A percentile compares a stretch with the other conserved stretches of the same genome.
These are phyloP conservation scores for Sphaceloma murrayae DNA, from an alignment of 2,329 filamentous ascomycete species.

Conservation along the genomic window DNA sequence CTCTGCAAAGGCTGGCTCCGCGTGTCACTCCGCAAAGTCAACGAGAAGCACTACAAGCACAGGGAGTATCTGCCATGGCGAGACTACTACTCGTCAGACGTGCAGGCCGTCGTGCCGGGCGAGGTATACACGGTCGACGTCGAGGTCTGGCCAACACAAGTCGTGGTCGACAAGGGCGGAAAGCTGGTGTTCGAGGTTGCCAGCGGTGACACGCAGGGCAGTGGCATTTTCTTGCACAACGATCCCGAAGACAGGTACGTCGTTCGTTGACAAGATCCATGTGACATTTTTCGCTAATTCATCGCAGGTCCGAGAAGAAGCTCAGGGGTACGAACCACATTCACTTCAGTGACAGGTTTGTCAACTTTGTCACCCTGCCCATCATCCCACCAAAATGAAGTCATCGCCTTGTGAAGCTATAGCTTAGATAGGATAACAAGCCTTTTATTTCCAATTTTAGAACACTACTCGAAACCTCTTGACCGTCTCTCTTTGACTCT, in stretches of 20 bases:
- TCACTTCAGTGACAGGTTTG: constrained; percentile 40
- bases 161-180: constrained; percentile 45
- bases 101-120: constrained; percentile 44
- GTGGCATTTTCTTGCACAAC: constrained; percentile 48
- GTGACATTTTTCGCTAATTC: not conserved
- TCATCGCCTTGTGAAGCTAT: not conserved
- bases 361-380: constrained; percentile 47
- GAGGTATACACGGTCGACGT: constrained; percentile 52
- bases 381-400: constrained; percentile 38
- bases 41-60: constrained; percentile 43
- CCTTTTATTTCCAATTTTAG: too few species aligned
- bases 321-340: constrained; percentile 45
- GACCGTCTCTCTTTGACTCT: too few species aligned
- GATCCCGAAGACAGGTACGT: constrained; percentile 40
- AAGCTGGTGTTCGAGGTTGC: constrained; percentile 48
- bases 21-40: constrained; percentile 46
- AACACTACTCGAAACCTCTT: too few species aligned
- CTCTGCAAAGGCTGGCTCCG: constrained; percentile 57
- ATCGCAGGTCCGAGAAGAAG: constrained; percentile 30
- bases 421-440: not conserved
- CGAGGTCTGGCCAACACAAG: constrained; percentile 57
- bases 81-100: constrained; percentile 50
- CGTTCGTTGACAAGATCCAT: not conserved
- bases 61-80: constrained; percentile 47
- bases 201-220: constrained; percentile 51